phyloP scores from a whole-genome alignment of 768 basidiomycete genomes.

The Candolleomyces eurysporus region DNA sequence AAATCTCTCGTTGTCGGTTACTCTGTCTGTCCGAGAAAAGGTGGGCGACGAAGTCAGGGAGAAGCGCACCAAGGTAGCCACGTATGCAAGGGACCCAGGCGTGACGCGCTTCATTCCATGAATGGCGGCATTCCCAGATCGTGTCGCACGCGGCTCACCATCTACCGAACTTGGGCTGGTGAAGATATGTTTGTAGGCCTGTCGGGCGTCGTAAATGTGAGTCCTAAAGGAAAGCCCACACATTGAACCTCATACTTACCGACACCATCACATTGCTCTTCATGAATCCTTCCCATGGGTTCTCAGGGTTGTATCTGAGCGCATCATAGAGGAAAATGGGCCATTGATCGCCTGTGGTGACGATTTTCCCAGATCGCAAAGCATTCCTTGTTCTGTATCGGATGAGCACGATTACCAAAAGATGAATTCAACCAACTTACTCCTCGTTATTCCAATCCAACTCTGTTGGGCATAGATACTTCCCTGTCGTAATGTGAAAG shows the following conservation, averaged over 20 bases:
- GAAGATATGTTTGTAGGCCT: constrained; percentile 1
- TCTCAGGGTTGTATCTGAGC: not conserved
- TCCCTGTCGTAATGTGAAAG: constrained; percentile 12
- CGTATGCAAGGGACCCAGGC: constrained; percentile 10
- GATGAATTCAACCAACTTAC: constrained; percentile 8
- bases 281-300: constrained; percentile 1
- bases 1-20: constrained; percentile 9
- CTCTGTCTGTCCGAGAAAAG: constrained; percentile 7
- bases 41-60: not conserved
- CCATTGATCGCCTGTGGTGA: not conserved
- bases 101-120: constrained; percentile 15
- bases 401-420: not conserved
- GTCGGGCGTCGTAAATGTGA: not conserved
- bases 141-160: not conserved
- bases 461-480: constrained; percentile 15
- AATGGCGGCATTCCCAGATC: not conserved
- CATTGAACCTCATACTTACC: not conserved
- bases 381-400: not conserved
- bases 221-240: not conserved
- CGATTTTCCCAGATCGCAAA: not conserved
- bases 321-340: not conserved
- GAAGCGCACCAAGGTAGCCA: constrained; percentile 11
- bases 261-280: not conserved
- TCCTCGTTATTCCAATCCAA: constrained; percentile 15
- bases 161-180: not conserved